phyloP scores from a whole-genome alignment of 2,329 filamentous ascomycete species.

The Diatrype stigma region DNA sequence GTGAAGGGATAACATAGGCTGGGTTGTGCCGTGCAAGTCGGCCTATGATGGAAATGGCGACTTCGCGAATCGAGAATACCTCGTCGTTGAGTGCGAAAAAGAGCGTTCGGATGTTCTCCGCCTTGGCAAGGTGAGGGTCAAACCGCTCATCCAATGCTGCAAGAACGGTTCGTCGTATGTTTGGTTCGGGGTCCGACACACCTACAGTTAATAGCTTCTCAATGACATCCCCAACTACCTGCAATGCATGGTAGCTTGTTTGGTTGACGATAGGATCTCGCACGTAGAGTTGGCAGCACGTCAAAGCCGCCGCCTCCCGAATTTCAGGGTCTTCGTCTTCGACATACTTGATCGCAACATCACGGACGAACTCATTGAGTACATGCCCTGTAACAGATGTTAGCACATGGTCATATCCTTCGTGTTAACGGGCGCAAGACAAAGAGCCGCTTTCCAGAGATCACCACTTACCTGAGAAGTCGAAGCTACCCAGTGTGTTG shows the following conservation, averaged over 20 bases:
- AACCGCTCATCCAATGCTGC: conserved; percentile 89
- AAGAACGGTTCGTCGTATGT: conserved; percentile 84
- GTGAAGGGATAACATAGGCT: conserved; percentile 92
- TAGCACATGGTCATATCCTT: conserved; percentile 6
- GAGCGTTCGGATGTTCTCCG: conserved; percentile 92
- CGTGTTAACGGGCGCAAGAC: not conserved
- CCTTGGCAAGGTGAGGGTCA: conserved; percentile 92
- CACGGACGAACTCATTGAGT: conserved; percentile 95
- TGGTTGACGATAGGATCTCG: conserved; percentile 97
- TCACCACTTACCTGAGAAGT: conserved; percentile 62
- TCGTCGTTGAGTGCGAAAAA: conserved; percentile 97
- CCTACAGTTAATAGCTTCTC: conserved; percentile 93
- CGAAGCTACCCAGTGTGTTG: conserved; percentile 95
- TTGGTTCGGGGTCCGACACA: conserved; percentile 84
- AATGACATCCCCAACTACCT: conserved; percentile 96
- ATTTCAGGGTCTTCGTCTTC: conserved; percentile 94
- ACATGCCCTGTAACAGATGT: conserved; percentile 59
- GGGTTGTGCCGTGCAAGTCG: conserved; percentile 88
- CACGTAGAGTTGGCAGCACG: conserved; percentile 96
- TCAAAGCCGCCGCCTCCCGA: conserved; percentile 88
- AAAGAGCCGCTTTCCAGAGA: not conserved
- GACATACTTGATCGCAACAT: conserved; percentile 97
- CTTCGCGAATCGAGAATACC: conserved; percentile 85
- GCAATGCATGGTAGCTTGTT: conserved; percentile 92
- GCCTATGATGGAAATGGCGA: conserved; percentile 93